A percentile compares a stretch with the other conserved stretches of the same genome.
Conservation (phyloP, 2,329 filamentous ascomycete species). For the Aureobasidium sp. region DNA sequence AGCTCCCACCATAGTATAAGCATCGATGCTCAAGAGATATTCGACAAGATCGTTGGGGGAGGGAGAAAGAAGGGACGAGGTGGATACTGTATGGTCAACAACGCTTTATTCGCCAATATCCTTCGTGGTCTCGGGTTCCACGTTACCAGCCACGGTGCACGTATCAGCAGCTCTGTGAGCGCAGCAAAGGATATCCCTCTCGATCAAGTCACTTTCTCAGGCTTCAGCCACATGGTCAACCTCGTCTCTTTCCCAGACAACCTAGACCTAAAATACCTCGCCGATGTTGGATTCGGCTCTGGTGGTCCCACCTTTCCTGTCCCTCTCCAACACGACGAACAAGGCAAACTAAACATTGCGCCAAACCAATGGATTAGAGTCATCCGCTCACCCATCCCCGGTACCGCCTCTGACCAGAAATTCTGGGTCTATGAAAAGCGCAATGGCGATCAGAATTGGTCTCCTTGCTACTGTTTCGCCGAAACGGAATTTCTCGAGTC, state of each 20-base stretch:
- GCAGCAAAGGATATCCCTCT: conserved; percentile 37
- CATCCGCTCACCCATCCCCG: conserved; percentile 14
- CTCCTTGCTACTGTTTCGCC: conserved; percentile 55
- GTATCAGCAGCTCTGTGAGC: conserved; percentile 34
- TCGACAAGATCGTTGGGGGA: conserved; percentile 38
- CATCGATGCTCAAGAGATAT: conserved; percentile 42
- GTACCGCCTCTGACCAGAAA: conserved; percentile 26
- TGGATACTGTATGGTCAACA: conserved; percentile 56
- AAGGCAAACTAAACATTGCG: neutral
- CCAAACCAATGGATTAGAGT: neutral
- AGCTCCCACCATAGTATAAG: conserved; percentile 39
- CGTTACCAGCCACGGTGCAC: conserved; percentile 31
- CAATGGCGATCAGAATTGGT: conserved; percentile 42
- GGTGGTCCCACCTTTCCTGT: conserved; percentile 30
- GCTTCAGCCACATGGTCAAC: conserved; percentile 37
- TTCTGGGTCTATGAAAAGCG: conserved; percentile 36
- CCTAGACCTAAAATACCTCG: conserved; percentile 24
- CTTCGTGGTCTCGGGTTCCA: conserved; percentile 44
- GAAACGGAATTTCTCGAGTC: conserved; percentile 53
- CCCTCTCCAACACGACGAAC: neutral
- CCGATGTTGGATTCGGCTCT: conserved; percentile 36
- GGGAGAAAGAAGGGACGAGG: conserved; percentile 33
- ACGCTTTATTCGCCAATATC: conserved; percentile 43
- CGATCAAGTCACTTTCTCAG: conserved; percentile 15
- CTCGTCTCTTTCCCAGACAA: conserved; percentile 29